Evolutionary conservation across 108 stramenopile species (phyloP).

Genomic region (Pseudonitzschia multistriata): DNA sequence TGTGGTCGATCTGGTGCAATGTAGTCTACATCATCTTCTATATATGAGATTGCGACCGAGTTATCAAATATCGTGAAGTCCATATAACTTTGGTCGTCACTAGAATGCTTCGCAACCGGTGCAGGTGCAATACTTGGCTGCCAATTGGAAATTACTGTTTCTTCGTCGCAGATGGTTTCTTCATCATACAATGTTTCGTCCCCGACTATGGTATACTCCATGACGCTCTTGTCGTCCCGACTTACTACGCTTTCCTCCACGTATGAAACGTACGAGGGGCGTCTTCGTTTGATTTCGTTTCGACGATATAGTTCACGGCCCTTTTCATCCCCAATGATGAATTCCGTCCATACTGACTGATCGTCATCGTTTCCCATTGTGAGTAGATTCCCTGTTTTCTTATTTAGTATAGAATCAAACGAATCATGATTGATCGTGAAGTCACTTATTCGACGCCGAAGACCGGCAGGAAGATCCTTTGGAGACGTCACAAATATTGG

Average conservation of each 20-base stretch:
- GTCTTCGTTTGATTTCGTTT: not conserved
- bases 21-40: not conserved
- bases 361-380: not conserved
- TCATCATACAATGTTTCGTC: not conserved
- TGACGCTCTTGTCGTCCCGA: not conserved
- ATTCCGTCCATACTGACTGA: slow-evolving; percentile 13
- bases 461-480: not conserved
- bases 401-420: not conserved
- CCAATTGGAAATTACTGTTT: no score
- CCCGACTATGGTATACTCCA: not conserved
- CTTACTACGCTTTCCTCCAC: not conserved
- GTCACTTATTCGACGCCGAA: not conserved
- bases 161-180: not conserved
- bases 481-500: not conserved
- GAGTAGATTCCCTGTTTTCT: not conserved
- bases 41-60: not conserved
- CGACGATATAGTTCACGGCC: not conserved
- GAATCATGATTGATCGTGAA: not conserved
- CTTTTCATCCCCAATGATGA: not conserved
- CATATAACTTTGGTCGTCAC: slow-evolving; percentile 3
- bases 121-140: not conserved
- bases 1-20: not conserved
- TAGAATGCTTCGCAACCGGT: not conserved
- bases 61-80: not conserved
- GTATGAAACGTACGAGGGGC: not conserved